Evolutionary conservation across 371 early-diverging fungal genomes (phyloP).

Genomic region (Cokeromyces recurvatus): DNA sequence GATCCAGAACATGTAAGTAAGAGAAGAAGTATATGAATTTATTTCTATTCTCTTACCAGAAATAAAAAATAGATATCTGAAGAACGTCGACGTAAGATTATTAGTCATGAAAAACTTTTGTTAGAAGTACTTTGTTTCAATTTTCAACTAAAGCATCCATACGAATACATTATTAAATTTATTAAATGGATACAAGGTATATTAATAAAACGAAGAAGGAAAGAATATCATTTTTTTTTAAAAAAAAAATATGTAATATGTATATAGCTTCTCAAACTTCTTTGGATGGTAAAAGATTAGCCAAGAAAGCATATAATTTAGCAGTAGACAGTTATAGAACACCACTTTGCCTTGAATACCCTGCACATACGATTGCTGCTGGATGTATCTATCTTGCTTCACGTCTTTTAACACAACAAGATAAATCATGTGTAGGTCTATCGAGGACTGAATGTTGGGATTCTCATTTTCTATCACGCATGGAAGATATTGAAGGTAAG

Average conservation of each 20-base stretch:
- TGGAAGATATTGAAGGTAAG: conserved; percentile 51
- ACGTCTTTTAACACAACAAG: conserved; percentile 31
- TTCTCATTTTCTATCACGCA: conserved; percentile 42
- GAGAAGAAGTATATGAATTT: not conserved
- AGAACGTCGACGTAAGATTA: conserved; percentile 50
- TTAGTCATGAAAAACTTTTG: conserved; percentile 55
- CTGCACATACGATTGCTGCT: conserved; percentile 60
- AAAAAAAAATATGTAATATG: not conserved
- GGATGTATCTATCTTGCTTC: conserved; percentile 60
- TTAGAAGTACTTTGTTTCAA: conserved; percentile 63
- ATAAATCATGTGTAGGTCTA: conserved; percentile 17
- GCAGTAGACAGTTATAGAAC: conserved; percentile 60
- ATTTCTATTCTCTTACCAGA: not conserved
- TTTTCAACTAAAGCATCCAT: conserved; percentile 59
- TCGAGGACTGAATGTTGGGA: conserved; percentile 34
- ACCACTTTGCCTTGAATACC: conserved; percentile 54
- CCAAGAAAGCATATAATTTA: conserved; percentile 46
- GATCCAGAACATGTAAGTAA: conserved; percentile 48
- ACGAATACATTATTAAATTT: conserved; percentile 59
- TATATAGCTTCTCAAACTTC: conserved; percentile 2
- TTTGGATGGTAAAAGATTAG: conserved; percentile 43
- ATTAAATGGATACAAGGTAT: conserved; percentile 54
- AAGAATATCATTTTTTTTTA: no score
- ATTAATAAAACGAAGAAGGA: not conserved
- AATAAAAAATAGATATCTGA: conserved; percentile 31